Conservation (phyloP, 73 alveolate species). For the Tetrahymena malaccensis region DNA sequence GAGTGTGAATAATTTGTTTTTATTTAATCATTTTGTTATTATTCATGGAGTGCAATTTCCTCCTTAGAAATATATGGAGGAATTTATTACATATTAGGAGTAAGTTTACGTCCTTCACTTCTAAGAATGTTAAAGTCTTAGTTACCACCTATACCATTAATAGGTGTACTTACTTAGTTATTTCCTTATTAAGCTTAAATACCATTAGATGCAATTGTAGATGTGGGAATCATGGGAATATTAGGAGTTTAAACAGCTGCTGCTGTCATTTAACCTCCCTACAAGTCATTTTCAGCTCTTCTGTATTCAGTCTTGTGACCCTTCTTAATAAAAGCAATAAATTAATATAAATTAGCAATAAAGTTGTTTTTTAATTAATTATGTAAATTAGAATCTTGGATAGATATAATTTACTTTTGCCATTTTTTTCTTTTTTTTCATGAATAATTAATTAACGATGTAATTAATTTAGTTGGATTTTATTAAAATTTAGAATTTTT, state of each 20-base stretch:
- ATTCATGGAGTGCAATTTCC: not conserved
- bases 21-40: not conserved
- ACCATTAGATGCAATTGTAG: not conserved
- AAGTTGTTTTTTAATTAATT: not conserved
- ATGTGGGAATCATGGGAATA: not conserved
- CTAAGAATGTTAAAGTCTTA: not conserved
- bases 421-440: no score
- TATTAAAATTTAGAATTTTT: no score
- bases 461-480: no score
- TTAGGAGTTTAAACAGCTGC: not conserved
- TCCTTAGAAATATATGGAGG: not conserved
- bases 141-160: not conserved
- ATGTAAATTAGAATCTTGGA: no score
- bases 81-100: not conserved
- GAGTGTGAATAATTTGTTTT: not conserved
- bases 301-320: not conserved
- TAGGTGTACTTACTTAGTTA: not conserved
- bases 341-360: not conserved
- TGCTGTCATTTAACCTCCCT: not conserved
- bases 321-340: not conserved
- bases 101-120: not conserved
- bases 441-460: no score
- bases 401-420: no score
- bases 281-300: not conserved
- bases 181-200: not conserved